phyloP scores from a whole-genome alignment of 805 yeast genomes.

The Saturnispora serradocipensis region DNA sequence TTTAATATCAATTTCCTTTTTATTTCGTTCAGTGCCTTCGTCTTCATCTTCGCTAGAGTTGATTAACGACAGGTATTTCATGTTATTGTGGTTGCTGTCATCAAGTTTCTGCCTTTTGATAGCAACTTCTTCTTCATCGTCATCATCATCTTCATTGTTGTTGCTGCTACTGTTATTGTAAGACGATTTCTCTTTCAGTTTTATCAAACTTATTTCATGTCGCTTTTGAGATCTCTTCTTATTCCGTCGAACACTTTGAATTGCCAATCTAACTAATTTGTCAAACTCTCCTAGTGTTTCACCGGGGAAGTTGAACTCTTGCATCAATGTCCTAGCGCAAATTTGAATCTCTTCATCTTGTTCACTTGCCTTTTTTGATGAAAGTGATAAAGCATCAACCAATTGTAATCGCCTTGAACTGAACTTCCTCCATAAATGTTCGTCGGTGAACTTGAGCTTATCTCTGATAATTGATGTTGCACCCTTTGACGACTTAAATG shows the following conservation, averaged over 20 bases:
- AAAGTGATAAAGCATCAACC: constrained; percentile 60
- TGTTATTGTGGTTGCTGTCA: neutral
- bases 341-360: constrained; percentile 75
- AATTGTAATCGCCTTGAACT: constrained; percentile 84
- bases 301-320: constrained; percentile 65
- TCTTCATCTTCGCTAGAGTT: neutral
- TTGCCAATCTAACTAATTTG: constrained; percentile 83
- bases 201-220: constrained; percentile 17
- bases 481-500: constrained; percentile 21
- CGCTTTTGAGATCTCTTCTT: constrained; percentile 54
- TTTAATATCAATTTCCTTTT: constrained; percentile 5
- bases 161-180: neutral
- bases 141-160: constrained; percentile 4
- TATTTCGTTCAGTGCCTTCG: neutral
- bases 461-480: constrained; percentile 39
- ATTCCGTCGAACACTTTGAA: constrained; percentile 86
- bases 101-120: constrained; percentile 6
- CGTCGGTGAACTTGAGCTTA: constrained; percentile 69
- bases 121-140: constrained; percentile 3
- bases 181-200: neutral
- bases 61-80: neutral
- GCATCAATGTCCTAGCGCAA: constrained; percentile 68
- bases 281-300: constrained; percentile 67
- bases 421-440: constrained; percentile 78
- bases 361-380: constrained; percentile 75